Evolutionary conservation across 108 stramenopile species (phyloP).

Genomic region (Pseudonitzschia pungens): DNA sequence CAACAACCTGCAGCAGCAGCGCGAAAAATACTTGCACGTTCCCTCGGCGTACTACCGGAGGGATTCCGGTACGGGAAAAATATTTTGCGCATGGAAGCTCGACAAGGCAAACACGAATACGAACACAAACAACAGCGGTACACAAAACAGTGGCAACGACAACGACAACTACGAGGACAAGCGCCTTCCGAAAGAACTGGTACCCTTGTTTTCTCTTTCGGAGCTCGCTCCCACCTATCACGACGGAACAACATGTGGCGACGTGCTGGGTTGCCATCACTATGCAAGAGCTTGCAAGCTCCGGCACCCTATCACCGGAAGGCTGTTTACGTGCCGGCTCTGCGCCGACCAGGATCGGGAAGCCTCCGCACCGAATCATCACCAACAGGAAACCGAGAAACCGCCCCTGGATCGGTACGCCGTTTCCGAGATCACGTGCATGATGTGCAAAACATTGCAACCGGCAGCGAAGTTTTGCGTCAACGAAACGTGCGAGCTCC

Average conservation of each 20-base stretch:
- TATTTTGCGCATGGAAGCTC: constrained; percentile 51
- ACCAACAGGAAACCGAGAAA: constrained; percentile 72
- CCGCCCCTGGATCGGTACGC: constrained; percentile 84
- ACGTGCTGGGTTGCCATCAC: constrained; percentile 87
- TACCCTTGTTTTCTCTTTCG: constrained; percentile 69
- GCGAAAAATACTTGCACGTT: constrained; percentile 18
- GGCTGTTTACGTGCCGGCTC: constrained; percentile 89
- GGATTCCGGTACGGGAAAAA: constrained; percentile 47
- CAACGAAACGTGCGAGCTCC: constrained; percentile 69
- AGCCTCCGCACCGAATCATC: constrained; percentile 41
- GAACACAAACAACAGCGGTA: no score
- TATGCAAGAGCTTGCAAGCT: constrained; percentile 90
- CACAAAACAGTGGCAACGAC: no score
- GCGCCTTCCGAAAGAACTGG: neutral
- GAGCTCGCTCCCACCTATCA: constrained; percentile 87
- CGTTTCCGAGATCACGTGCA: constrained; percentile 89
- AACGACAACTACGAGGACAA: neutral
- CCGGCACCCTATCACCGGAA: constrained; percentile 84
- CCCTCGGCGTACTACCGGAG: constrained; percentile 73
- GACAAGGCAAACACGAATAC: neutral
- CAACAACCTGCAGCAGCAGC: constrained; percentile 3
- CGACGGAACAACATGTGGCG: constrained; percentile 60
- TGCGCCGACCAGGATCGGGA: constrained; percentile 92
- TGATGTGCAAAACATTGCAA: constrained; percentile 86
- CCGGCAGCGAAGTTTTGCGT: constrained; percentile 76